Base-by-base conservation (phyloP, 768 basidiomycete species). In the Termitomyces eurrhizus region DNA sequence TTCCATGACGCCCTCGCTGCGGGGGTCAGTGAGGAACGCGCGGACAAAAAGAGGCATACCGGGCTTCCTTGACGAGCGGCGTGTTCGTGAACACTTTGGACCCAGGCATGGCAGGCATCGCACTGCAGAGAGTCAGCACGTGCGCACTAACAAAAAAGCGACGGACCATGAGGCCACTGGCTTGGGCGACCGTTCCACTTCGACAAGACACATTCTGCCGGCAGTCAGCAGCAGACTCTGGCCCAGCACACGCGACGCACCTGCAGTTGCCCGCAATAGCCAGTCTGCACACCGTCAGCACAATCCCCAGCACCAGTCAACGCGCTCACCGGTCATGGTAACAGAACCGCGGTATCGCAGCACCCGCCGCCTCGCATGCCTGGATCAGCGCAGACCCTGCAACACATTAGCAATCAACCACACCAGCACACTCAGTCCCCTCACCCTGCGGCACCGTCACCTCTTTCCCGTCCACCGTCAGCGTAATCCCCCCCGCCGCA, bases 191-290 rank as follows among this genome's bases (percentile, higher is more conserved):
- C 93, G 83, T 73, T 94, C 93, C 55, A 99, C 96, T 76, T 99
- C 97, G 42, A 99, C 97, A 53, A 99, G 78, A 75, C 97, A 99
- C 97, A 99, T 99, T 67, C 95, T 93, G 63, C 26, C 55, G 26
- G 32, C 57, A 52, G 59, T 56, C 49, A 52, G 59, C 32, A 57
- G 12, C 3, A 13, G 1, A n/a, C 11, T 7, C 14, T 4, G 26
- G 8, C 8, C 1, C 8, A 5, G 7, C 9, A 26, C 2, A 11
- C 29, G 13, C 8, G 13, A 74, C 89, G 74, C 65, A 92, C 92
- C 92, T 91, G 78, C 96, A 98, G 73, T 98, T 98, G 55, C 96
- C 96, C 66, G 96, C 96, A 69, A 98, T 95, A 52, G 95, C 94
- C 29, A 98, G 85, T 68, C 95, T 91, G 57, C 4, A 52, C 21